Base-by-base conservation (phyloP, 371 early-diverging fungal genomes). In the Haplosporangium sp. region DNA sequence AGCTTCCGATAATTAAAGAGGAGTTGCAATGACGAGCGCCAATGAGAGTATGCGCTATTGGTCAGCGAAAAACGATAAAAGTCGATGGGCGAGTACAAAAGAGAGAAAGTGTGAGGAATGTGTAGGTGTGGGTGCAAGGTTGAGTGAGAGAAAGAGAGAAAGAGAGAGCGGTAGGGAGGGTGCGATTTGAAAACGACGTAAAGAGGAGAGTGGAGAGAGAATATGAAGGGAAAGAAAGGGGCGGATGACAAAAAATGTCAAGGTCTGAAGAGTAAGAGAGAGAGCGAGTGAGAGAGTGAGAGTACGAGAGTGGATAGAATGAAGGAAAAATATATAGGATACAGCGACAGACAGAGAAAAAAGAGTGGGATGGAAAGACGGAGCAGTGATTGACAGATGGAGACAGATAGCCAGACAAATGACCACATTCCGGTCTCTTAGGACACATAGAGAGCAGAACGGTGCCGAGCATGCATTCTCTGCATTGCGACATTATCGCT, bases 91-190 rank as follows among this genome's bases (percentile, higher is more conserved):
- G 41, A 47, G 18, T 37, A 6, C 14, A 55, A 12, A 18, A 20
- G 51, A 18, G 57, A 58, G 20, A 5, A 42, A 57, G 37, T 42
- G 52, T n/a, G 29, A 40, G 47, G 23, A 57, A 51, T 29, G 4
- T 29, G 29, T 29, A 4, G 29, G 29, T 4, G 29, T 29, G 58
- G 36, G 42, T 8, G 36, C 11, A 45, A 46, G 20, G 16, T 16
- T 21, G 41, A 47, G 51, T 45, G 41, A 62, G 18, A 48, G 21
- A 41, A 37, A 50, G 42, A 42, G 21, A 55, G 55, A 54, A 60
- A 53, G 53, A 67, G 6, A 50, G 42, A 72, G 21, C 41, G 46
- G 46, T 18, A 38, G 46, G 16, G 36, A 53, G 23, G 29, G 29
- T 29, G 29, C 29, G 4, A 29, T 29, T 29, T 29, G 29, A 29